Conservation (phyloP, 2,329 filamentous ascomycete genomes). For the Hawksworthiomyces lignivorus region DNA sequence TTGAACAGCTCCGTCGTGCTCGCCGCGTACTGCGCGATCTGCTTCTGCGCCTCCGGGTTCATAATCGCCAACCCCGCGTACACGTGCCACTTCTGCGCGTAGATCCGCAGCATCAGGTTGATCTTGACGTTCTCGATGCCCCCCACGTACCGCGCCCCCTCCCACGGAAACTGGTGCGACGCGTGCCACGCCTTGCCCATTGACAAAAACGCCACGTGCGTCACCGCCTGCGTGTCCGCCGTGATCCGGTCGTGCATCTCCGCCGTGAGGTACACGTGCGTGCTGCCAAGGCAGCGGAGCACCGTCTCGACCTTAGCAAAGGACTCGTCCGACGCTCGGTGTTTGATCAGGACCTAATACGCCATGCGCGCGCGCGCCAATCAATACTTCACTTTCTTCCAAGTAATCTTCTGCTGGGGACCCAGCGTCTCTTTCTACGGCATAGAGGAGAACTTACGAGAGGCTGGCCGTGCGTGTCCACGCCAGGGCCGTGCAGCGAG, state of each 20-base stretch:
- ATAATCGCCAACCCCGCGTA: constrained; percentile 96
- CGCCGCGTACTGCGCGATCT: constrained; percentile 89
- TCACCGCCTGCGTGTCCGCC: constrained; percentile 95
- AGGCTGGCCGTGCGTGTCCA: constrained; percentile 83
- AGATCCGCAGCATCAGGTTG: constrained; percentile 95
- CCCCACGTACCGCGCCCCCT: constrained; percentile 87
- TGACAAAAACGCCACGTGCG: constrained; percentile 89
- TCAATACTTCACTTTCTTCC: no score
- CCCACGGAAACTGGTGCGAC: constrained; percentile 94
- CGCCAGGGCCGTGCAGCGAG: constrained; percentile 87
- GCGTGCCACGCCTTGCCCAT: constrained; percentile 99
- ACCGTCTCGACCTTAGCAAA: constrained; percentile 74
- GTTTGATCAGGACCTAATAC: constrained; percentile 69
- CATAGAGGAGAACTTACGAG: constrained; percentile 50
- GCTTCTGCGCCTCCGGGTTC: constrained; percentile 83
- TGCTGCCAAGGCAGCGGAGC: constrained; percentile 75
- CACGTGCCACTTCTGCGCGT: constrained; percentile 98
- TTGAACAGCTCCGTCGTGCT: constrained; percentile 94
- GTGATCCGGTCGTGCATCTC: constrained; percentile 93
- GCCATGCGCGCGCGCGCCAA: no score
- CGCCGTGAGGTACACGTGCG: constrained; percentile 80
- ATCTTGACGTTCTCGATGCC: constrained; percentile 99
- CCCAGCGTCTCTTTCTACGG: not conserved
- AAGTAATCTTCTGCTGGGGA: no score
- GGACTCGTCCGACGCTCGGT: constrained; percentile 71